A percentile compares a stretch with the other conserved stretches of the same genome.
phyloP scores from a whole-genome alignment of 2,329 filamentous ascomycete species.

The Colletotrichum higginsianum region DNA sequence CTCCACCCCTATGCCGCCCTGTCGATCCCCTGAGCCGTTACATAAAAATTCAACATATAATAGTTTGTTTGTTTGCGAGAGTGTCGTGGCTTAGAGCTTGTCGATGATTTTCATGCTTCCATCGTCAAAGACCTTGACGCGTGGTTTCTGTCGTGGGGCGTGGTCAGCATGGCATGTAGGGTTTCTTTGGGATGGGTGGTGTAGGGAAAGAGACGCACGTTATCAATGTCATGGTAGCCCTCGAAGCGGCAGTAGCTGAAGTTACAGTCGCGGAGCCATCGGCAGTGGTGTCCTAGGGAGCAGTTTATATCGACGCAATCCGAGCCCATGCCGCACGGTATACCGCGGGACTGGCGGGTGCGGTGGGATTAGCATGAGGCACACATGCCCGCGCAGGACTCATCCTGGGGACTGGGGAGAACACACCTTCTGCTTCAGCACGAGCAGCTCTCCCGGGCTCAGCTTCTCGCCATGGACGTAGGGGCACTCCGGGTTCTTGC shows the following conservation, averaged over 20 bases:
- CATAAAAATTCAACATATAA: not conserved
- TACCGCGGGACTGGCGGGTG: slow-evolving; percentile 32
- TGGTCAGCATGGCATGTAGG: not conserved
- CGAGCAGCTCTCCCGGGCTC: slow-evolving; percentile 35
- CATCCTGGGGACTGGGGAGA: not conserved
- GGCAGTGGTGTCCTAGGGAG: slow-evolving; percentile 45
- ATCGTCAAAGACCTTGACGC: slow-evolving; percentile 39
- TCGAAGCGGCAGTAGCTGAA: slow-evolving; percentile 43
- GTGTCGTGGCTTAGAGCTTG: not conserved
- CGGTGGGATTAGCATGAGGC: not conserved
- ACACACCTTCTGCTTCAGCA: slow-evolving; percentile 44
- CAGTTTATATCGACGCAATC: slow-evolving; percentile 44
- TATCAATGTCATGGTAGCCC: slow-evolving; percentile 44
- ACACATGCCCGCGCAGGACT: too few relatives aligned
- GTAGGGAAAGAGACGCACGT: slow-evolving; percentile 23
- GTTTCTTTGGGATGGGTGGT: too few relatives aligned
- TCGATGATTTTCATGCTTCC: slow-evolving; percentile 31
- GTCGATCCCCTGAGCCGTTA: not conserved
- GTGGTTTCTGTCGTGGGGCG: slow-evolving; percentile 12
- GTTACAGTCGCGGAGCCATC: slow-evolving; percentile 43
- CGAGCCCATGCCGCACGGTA: slow-evolving; percentile 39
- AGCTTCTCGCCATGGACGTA: slow-evolving; percentile 45
- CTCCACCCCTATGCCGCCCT: too few relatives aligned
- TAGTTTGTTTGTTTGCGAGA: not conserved
- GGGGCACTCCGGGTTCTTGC: slow-evolving; percentile 42